Evolutionary conservation across 306 rosid species (phyloP), one percentile per base, ranked within the genome.

Genomic region (Ceratonia siliqua): DNA sequence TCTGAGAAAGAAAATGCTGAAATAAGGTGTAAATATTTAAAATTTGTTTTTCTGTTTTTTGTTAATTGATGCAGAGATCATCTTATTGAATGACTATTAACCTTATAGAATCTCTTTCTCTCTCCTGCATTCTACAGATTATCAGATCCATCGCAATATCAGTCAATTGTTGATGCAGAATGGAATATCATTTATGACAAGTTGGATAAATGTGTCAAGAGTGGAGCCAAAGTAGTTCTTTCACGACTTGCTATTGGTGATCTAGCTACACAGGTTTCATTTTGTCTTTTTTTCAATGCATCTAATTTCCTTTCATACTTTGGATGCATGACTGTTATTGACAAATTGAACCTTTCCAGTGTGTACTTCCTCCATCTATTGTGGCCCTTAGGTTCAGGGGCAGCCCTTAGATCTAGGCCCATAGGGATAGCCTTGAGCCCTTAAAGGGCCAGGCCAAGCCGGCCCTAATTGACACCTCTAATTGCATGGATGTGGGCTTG

Each of bases 1-100:
- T 95, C 99, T 32, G 99, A 95, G 91, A 95, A 95, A 83, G 99
- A 95, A 84, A 95, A 95, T 87, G 99, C 99, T 68, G 99, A 95
- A 85, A 95, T 95, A 79, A 92, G 99, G 99, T 89, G 70, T 49
- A 43, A 59, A 70, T 65, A 17, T 67, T 48, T 48, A 14, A 39
- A 70, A n/a, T 28, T 24, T 22, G 27, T 50, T 43, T 43, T 52
- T 64, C 14, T 32, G 22, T 32, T 24, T 80, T 71, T 32, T 64
- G 5, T 62, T 63, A 10, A 27, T 43, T 71, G 35, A 46, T 64
- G 11, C n/a, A 20, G 36, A 35, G n/a, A 48, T 22, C 41, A 45
- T 56, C 48, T 28, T 42, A 35, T 43, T 3, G 46, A 54, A 72
- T 59, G 56, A 48, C 58, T 76, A 10, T 52, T 70, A 68, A 58